Conservation (phyloP, 2,329 filamentous ascomycete species). For the Talaromyces verruculosus region DNA sequence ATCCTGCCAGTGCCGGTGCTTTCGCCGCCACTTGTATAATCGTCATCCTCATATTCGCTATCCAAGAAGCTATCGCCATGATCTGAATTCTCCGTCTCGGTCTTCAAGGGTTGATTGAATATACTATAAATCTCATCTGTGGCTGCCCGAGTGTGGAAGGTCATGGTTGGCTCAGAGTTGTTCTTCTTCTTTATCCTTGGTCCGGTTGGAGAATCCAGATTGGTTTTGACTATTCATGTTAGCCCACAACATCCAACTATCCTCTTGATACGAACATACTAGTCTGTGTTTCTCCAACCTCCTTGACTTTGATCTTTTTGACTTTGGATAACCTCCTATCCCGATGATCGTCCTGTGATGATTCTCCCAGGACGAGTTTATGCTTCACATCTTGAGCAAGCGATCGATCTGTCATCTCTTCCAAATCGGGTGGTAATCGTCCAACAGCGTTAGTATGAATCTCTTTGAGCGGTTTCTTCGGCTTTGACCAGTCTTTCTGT, state of each 20-base stretch:
- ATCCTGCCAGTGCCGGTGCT: constrained; percentile 77
- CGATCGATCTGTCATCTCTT: constrained; percentile 26
- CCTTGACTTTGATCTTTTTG: constrained; percentile 77
- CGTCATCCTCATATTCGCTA: constrained; percentile 64
- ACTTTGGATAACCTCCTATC: constrained; percentile 43
- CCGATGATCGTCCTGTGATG: constrained; percentile 27
- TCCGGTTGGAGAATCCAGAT: constrained; percentile 84
- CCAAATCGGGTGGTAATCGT: constrained; percentile 10
- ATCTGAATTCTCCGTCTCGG: constrained; percentile 48
- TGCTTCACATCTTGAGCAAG: constrained; percentile 35
- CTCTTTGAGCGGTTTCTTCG: constrained; percentile 56
- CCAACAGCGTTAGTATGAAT: constrained; percentile 44
- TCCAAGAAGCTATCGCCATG: constrained; percentile 63
- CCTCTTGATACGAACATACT: constrained; percentile 58
- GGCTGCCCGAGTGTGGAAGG: constrained; percentile 88
- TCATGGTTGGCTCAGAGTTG: constrained; percentile 88
- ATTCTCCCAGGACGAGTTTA: constrained; percentile 31
- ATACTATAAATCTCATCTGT: constrained; percentile 98
- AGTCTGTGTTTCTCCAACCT: constrained; percentile 83
- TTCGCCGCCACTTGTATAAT: constrained; percentile 83
- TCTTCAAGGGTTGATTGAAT: constrained; percentile 80
- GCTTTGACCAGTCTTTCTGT: constrained; percentile 53
- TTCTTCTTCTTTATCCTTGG: constrained; percentile 80
- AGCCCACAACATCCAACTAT: constrained; percentile 20
- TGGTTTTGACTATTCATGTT: constrained; percentile 71